A percentile compares a stretch with the other conserved stretches of the same genome.
These are phyloP conservation scores for Panicum miliaceum DNA, from an alignment of 176 grass and related monocot species.

Conservation along the genomic window DNA sequence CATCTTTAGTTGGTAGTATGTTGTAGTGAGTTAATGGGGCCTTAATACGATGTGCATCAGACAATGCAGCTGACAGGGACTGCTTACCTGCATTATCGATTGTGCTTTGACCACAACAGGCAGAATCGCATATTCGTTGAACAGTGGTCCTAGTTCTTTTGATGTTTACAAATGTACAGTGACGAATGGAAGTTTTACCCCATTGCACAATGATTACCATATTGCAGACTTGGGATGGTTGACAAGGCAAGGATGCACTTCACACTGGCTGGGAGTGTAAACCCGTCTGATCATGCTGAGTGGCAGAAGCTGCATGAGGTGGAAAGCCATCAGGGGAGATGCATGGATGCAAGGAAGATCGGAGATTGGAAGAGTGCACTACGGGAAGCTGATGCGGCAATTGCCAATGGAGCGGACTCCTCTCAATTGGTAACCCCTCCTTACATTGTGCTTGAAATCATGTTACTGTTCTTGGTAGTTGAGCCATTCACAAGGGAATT, in stretches of 20 bases:
- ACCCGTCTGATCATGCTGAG: slow-evolving; percentile 43
- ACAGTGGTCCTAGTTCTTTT: background rate
- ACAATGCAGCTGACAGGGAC: slow-evolving; percentile 15
- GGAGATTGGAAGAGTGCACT: slow-evolving; percentile 56
- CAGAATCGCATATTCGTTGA: slow-evolving; percentile 4
- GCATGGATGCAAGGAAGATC: slow-evolving; percentile 55
- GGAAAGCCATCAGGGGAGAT: slow-evolving; percentile 60
- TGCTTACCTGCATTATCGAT: slow-evolving; percentile 23
- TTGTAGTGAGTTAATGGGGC: slow-evolving; percentile 16
- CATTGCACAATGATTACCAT: slow-evolving; percentile 12
- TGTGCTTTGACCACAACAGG: slow-evolving; percentile 2
- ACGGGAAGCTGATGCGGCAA: slow-evolving; percentile 61
- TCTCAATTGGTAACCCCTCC: slow-evolving; percentile 55
- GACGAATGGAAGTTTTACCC: slow-evolving; percentile 18
- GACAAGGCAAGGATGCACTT: slow-evolving; percentile 62
- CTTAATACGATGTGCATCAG: slow-evolving; percentile 21
- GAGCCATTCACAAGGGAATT: background rate
- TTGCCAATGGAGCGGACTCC: slow-evolving; percentile 60
- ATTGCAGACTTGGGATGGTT: slow-evolving; percentile 63
- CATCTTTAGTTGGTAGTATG: slow-evolving; percentile 31
- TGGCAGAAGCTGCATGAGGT: slow-evolving; percentile 59
- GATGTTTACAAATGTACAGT: background rate
- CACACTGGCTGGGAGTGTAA: slow-evolving; percentile 31
- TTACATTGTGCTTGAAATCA: background rate
- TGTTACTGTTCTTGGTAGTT: background rate